Evolutionary conservation across 306 rosid genomes (phyloP).

Genomic region (Trichosanthes cucumerina): DNA sequence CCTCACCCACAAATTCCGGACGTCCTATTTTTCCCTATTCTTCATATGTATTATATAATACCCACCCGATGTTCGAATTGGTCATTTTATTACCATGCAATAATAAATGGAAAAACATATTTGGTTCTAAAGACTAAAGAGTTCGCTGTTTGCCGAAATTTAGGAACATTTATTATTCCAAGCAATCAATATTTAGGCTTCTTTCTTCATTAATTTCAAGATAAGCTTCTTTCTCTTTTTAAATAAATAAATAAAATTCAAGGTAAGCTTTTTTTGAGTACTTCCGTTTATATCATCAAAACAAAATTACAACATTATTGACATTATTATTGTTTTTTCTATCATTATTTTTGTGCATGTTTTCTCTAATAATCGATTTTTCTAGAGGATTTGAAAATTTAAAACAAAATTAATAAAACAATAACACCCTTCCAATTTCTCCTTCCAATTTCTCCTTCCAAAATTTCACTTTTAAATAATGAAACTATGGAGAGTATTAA

Average conservation of each 20-base stretch:
- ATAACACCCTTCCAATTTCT: too few relatives aligned
- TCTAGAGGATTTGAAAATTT: not conserved
- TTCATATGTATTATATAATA: too few relatives aligned
- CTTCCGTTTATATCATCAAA: not conserved
- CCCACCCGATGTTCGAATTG: not conserved
- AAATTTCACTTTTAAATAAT: not conserved
- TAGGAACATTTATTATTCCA: not conserved
- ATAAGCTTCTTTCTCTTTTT: not conserved
- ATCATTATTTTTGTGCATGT: not conserved
- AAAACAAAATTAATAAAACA: not conserved
- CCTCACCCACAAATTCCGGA: not conserved
- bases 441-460: too few relatives aligned
- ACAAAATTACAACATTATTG: not conserved
- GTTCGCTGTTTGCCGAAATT: conserved; percentile 6
- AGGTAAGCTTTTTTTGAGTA: not conserved
- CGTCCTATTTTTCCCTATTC: not conserved
- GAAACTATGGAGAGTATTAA: not conserved
- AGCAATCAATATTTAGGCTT: not conserved
- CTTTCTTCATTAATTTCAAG: not conserved
- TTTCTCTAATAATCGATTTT: not conserved
- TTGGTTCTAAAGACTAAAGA: not conserved
- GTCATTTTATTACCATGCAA: not conserved
- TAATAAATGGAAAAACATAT: not conserved
- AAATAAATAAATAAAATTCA: too few relatives aligned
- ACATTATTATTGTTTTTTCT: not conserved